phyloP scores from a whole-genome alignment of 2,329 filamentous ascomycete species.

The Penicillium sp. region DNA sequence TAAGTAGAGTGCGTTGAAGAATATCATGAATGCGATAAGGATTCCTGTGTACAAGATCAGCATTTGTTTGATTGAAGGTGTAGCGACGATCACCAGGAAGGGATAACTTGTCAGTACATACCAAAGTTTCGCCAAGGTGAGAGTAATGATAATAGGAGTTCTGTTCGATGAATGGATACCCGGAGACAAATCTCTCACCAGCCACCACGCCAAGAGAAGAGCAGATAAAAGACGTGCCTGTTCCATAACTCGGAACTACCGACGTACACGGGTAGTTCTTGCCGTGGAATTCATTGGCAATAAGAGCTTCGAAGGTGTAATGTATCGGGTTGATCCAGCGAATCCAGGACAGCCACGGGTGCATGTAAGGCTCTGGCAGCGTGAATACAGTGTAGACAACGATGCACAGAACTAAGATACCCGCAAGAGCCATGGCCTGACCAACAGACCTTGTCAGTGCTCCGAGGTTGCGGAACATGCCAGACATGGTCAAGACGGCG shows the following conservation, averaged over 20 bases:
- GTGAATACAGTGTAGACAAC: slow-evolving; percentile 47
- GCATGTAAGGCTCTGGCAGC: slow-evolving; percentile 51
- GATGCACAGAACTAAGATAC: slow-evolving; percentile 39
- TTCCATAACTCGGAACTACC: slow-evolving; percentile 29
- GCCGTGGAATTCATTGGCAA: slow-evolving; percentile 42
- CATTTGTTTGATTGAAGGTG: not conserved
- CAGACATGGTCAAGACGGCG: slow-evolving; percentile 56
- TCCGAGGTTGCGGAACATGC: slow-evolving; percentile 60
- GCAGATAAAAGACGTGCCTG: slow-evolving; percentile 27
- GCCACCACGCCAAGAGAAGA: slow-evolving; percentile 55
- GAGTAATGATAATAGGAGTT: slow-evolving; percentile 62
- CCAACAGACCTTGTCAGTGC: slow-evolving; percentile 49
- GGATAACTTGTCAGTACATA: not conserved
- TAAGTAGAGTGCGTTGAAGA: slow-evolving; percentile 66
- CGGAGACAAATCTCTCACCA: slow-evolving; percentile 61
- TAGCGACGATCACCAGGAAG: not conserved
- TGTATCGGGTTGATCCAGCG: slow-evolving; percentile 41
- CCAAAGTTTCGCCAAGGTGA: slow-evolving; percentile 73
- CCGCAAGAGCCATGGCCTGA: slow-evolving; percentile 58
- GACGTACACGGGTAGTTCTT: slow-evolving; percentile 30
- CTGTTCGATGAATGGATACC: slow-evolving; percentile 61
- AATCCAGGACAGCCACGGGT: slow-evolving; percentile 57
- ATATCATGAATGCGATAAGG: slow-evolving; percentile 65
- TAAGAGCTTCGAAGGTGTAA: slow-evolving; percentile 40
- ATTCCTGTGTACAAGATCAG: slow-evolving; percentile 49